Evolutionary conservation across 139 green algal genomes (phyloP).

Genomic region (Chlamydomonas urium): DNA sequence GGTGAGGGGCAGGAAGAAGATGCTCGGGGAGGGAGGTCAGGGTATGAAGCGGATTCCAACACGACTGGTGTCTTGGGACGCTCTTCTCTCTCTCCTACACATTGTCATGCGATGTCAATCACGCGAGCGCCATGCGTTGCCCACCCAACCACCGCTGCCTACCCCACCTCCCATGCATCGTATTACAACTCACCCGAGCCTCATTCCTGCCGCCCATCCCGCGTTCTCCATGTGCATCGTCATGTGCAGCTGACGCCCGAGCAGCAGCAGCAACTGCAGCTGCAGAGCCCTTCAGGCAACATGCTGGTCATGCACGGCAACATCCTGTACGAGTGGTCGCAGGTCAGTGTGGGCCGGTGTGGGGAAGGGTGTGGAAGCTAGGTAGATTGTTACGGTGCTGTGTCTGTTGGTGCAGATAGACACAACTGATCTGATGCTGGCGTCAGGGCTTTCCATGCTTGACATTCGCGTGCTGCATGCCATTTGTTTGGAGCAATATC

Average conservation of each 20-base stretch:
- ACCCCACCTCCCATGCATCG: no score
- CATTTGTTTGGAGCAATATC: not conserved
- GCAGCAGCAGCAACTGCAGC: not conserved
- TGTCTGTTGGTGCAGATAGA: not conserved
- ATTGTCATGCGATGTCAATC: no score
- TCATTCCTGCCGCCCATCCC: no score
- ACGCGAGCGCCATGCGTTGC: no score
- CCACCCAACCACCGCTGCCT: no score
- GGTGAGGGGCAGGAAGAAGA: no score
- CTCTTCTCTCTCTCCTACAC: no score
- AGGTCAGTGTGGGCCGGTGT: constrained; percentile 36
- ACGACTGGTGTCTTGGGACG: no score
- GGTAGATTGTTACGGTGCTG: not conserved
- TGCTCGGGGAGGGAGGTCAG: no score
- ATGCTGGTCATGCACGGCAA: constrained; percentile 58
- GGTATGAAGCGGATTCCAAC: no score
- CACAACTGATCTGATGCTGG: not conserved
- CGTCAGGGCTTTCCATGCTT: not conserved
- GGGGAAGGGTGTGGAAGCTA: not conserved
- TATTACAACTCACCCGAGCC: no score
- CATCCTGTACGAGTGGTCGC: constrained; percentile 71
- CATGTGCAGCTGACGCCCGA: not conserved
- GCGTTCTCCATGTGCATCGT: no score
- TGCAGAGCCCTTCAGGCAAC: constrained; percentile 12
- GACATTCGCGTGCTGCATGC: not conserved